Evolutionary conservation across 495 filamentous ascomycete genomes (phyloP), one percentile per base, ranked within the genome.

Genomic region (Hyaloscypha bicolor): DNA sequence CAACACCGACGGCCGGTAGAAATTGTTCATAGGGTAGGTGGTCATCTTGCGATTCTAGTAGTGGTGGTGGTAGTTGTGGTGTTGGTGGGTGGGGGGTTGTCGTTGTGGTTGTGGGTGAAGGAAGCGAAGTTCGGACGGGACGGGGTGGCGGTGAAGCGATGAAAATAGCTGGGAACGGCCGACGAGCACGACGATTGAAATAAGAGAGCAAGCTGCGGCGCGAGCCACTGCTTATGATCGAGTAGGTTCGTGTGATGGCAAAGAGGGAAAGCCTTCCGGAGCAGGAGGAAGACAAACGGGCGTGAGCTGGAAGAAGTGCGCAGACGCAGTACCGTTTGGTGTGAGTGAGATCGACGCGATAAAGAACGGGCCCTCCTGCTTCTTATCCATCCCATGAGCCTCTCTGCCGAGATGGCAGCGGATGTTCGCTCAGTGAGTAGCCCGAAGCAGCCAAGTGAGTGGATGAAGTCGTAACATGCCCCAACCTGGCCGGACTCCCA

Each of bases 1-100:
- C 71, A 88, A 79, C 39, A 85, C 78, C 67, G 85, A 83, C 72
- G 85, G 79, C 82, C 86, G 81, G 77, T 90, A 90, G 76, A 82
- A 89, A 69, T 88, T 83, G 78, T 79, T 78, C 78, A 84, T 84
- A 66, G 77, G 76, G 74, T 77, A 85, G 76, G 77, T 71, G 72
- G 81, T 81, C 83, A 85, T 85, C 73, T 66, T 76, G 74, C 73
- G 75, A 73, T 75, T 73, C 65, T 61, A 55, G 6, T 22, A 30
- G 51, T 51, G 62, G 45, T 62, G 62, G 25, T 25, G 25, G 35
- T 9, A 37, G 4, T 5, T 37, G 33, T 37, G 9, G 9, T 37
- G 4, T 37, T 4, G 6, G 35, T 37, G 35, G 35, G 35, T 37
- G 6, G 8, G n/a, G n/a, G n/a, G n/a, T n/a, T n/a, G n/a, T 6